These are phyloP conservation scores for Saccharomyces hybrid DNA, from an alignment of 1,139 yeast species.

Conservation along the genomic window DNA sequence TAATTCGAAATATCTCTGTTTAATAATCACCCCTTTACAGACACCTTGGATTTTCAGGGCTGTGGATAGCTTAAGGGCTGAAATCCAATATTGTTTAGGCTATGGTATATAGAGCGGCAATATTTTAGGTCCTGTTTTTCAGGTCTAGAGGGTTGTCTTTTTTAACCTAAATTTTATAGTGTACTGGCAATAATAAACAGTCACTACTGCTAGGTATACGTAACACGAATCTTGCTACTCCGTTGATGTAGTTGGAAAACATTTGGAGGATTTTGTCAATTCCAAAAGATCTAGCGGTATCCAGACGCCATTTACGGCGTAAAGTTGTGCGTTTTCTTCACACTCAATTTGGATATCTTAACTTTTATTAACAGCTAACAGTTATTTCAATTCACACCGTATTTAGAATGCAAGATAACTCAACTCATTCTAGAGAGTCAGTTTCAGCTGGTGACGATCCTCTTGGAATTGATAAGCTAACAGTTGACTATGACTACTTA, in stretches of 20 bases:
- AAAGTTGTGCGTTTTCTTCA: not conserved
- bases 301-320: not conserved
- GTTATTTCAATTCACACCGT: not conserved
- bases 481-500: conserved; percentile 55
- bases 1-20: not conserved
- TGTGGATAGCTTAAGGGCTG: not conserved
- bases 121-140: too few relatives aligned
- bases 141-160: too few relatives aligned
- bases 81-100: not conserved
- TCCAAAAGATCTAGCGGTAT: too few relatives aligned
- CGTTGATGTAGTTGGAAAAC: too few relatives aligned
- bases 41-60: not conserved
- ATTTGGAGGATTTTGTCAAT: too few relatives aligned
- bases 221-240: too few relatives aligned
- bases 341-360: not conserved
- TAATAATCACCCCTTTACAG: not conserved
- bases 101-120: too few relatives aligned
- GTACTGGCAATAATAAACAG: too few relatives aligned
- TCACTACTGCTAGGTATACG: too few relatives aligned
- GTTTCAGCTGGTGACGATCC: conserved; percentile 44
- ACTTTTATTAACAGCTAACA: not conserved
- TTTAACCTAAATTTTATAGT: too few relatives aligned
- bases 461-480: conserved; percentile 49
- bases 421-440: conserved; percentile 1
- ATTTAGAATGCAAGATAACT: not conserved